Evolutionary conservation across 2,329 filamentous ascomycete species (phyloP).

Genomic region (Diaporthe batatas): DNA sequence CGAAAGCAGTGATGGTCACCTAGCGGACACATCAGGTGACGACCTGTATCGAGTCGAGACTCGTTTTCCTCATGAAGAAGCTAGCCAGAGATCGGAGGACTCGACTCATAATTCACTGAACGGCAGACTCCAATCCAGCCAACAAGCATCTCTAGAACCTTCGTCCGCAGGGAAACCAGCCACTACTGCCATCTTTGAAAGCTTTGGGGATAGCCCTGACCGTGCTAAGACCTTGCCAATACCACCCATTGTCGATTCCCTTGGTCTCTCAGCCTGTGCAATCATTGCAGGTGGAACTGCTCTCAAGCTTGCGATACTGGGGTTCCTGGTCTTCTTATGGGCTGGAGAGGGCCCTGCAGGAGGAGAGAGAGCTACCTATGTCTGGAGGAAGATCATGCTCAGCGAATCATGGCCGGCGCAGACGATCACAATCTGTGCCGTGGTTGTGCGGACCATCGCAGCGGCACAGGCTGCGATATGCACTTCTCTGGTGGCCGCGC

Average conservation of each 20-base stretch:
- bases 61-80: neutral
- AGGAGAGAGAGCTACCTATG: neutral
- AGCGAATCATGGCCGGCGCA: neutral
- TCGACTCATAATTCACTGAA: neutral
- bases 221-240: neutral
- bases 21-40: too few species aligned
- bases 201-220: too few species aligned
- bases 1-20: neutral
- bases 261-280: neutral
- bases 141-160: neutral
- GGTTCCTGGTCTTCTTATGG: neutral
- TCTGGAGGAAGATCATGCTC: neutral
- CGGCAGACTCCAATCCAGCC: rapidly evolving
- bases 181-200: neutral
- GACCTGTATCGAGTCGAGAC: too few species aligned
- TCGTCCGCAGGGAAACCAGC: neutral
- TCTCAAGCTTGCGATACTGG: neutral
- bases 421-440: neutral
- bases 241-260: neutral
- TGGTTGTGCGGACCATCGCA: neutral
- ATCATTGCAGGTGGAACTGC: neutral
- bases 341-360: neutral
- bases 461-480: neutral
- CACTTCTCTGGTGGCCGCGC: neutral
- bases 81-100: neutral